Evolutionary conservation across 2,329 filamentous ascomycete species (phyloP), one percentile per base, ranked within the genome.

Genomic region (Lasiodiplodia gonubiensis): DNA sequence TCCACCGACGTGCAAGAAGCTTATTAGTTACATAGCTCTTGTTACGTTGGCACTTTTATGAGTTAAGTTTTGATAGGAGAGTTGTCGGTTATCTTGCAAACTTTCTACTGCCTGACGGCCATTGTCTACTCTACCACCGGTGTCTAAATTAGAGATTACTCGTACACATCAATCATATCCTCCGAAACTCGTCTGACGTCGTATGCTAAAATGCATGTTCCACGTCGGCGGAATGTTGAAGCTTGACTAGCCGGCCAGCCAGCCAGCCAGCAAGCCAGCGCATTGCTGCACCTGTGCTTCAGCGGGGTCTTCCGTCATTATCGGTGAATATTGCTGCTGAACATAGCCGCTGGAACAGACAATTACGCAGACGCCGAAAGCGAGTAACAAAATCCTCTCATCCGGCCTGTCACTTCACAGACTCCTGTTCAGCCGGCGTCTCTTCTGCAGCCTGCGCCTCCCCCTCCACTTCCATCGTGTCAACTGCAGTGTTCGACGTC

Each of bases 61-160:
- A 46, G 42, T 46, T n/a, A 10, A n/a, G 10, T 14, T 33, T 33
- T 12, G 14, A 46, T 21, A 14, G 10, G 8, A 8, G 4, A 27
- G 23, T 12, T 11, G 21, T 39, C 23, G 33, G 46, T 42, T 12
- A 16, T 30, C n/a, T 33, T 23, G n/a, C 53, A 48, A 48, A 7
- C 12, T 37, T 23, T n/a, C 25, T 33, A n/a, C 6, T 37, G 16
- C 10, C 3, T 11, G 11, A 51, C 18, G n/a, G 35, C 53, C 23
- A 25, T 23, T 8, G 25, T 63, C 59, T 51, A 63, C 59, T 59
- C 25, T 49, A 25, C 37, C 49, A 11, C 25, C 42, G 11, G 18
- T 18, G 4, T 63, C 46, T 63, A 63, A 63, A 63, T 63, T 63
- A 63, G n/a, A 25, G 49, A 63, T 52, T 63, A 63, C 11, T 37